These are phyloP conservation scores for Lathyrus aphaca DNA, from an alignment of 306 rosid species.

Conservation along the genomic window DNA sequence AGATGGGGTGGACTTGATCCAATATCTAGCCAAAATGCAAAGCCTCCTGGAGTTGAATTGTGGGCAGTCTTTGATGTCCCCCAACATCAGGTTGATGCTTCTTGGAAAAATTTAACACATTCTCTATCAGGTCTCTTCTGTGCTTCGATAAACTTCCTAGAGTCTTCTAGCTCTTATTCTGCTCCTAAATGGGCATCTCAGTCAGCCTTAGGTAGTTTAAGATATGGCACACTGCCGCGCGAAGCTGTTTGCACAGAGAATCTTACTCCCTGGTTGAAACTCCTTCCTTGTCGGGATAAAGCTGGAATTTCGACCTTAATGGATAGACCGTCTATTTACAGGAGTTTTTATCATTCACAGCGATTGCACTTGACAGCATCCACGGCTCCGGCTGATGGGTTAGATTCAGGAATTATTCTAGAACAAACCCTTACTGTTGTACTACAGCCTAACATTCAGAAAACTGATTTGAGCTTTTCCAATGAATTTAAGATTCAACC, in stretches of 20 bases:
- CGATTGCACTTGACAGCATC: slow-evolving; percentile 61
- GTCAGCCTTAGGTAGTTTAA: slow-evolving; percentile 63
- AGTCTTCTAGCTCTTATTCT: slow-evolving; percentile 77
- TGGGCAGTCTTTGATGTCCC: slow-evolving; percentile 93
- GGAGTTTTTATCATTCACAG: slow-evolving; percentile 94
- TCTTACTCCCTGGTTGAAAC: slow-evolving; percentile 95
- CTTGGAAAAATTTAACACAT: slow-evolving; percentile 95
- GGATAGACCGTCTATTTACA: slow-evolving; percentile 92
- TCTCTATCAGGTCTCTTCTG: slow-evolving; percentile 91
- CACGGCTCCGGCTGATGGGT: slow-evolving; percentile 43
- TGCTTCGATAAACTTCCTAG: slow-evolving; percentile 95
- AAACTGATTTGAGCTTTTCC: slow-evolving; percentile 37
- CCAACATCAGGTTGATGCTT: slow-evolving; percentile 64
- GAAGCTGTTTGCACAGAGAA: slow-evolving; percentile 99
- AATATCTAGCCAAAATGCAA: slow-evolving; percentile 82
- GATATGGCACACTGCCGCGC: slow-evolving; percentile 91
- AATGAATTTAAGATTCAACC: slow-evolving; percentile 64
- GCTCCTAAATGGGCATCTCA: slow-evolving; percentile 75
- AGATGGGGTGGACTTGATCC: slow-evolving; percentile 96
- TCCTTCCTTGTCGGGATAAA: slow-evolving; percentile 94
- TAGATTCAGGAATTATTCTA: slow-evolving; percentile 59
- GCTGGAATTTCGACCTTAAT: slow-evolving; percentile 79
- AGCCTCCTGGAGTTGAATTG: slow-evolving; percentile 95
- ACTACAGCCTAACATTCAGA: slow-evolving; percentile 62
- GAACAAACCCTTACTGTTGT: slow-evolving; percentile 90